Conservation (phyloP, 305 asterid species). For the Fraxinus floribunda region DNA sequence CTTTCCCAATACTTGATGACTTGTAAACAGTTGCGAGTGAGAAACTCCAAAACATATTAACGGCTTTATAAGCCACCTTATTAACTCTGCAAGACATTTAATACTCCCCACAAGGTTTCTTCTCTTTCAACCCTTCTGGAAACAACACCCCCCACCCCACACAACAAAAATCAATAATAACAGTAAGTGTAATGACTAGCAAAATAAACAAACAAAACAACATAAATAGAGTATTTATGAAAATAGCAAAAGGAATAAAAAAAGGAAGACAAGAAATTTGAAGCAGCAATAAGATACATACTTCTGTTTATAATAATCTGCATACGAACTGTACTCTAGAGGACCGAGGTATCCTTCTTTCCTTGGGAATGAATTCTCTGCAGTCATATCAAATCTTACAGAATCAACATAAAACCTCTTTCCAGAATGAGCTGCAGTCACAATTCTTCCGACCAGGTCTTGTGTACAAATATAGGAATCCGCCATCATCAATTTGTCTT, state of each 20-base stretch:
- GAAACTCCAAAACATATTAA: slow-evolving; percentile 3
- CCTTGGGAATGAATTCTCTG: slow-evolving; percentile 95
- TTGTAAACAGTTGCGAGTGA: slow-evolving; percentile 24
- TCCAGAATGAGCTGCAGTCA: slow-evolving; percentile 99
- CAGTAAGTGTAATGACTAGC: neutral
- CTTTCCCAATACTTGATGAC: slow-evolving; percentile 27
- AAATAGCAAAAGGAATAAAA: slow-evolving; percentile 8
- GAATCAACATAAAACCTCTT: slow-evolving; percentile 98
- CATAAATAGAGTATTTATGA: neutral
- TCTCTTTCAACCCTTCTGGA: neutral
- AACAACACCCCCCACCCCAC: neutral
- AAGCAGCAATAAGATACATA: slow-evolving; percentile 38
- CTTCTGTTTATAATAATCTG: slow-evolving; percentile 98
- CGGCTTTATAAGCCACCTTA: slow-evolving; percentile 22
- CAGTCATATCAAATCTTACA: slow-evolving; percentile 86
- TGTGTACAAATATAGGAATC: slow-evolving; percentile 68
- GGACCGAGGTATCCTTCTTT: slow-evolving; percentile 99
- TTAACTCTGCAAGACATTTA: slow-evolving; percentile 20
- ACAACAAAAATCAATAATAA: neutral
- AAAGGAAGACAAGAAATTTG: slow-evolving; percentile 5
- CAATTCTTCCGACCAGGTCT: slow-evolving; percentile 75
- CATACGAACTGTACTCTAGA: slow-evolving; percentile 91
- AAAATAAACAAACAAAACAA: neutral
- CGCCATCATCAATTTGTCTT: slow-evolving; percentile 75
- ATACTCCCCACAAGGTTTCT: slow-evolving; percentile 25